Evolutionary conservation across 2,329 filamentous ascomycete species (phyloP), one percentile per base, ranked within the genome.

Genomic region (Zopfia rhizophila): DNA sequence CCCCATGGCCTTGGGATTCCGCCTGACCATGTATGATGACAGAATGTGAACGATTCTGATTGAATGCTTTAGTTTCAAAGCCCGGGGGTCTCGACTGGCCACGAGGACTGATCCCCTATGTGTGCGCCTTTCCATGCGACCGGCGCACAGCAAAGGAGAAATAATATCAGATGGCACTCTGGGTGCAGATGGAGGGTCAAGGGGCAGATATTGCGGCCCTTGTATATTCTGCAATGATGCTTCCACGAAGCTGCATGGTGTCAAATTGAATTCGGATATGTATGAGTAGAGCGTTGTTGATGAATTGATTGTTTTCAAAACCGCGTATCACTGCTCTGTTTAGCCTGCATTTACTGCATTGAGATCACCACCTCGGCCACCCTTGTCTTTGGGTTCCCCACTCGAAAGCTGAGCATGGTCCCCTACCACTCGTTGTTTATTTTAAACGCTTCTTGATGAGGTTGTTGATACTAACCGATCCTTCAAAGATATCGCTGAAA

Each of bases 11-110:
- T 13, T 51, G 38, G 30, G 28, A 51, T 31, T 61, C 60, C 58
- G 56, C 60, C 58, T 59, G 51, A 55, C 53, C 40, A 56, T 62
- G 58, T 55, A 61, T 46, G 50, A 60, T 60, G 56, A 63, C 51
- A 48, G 54, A 52, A 25, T 45, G 33, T 25, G 25, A 45, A 39
- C 44, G 27, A 36, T 38, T 32, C 18, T 58, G 46, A 52, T 54
- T 61, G 53, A 43, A 44, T 40, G 45, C 21, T 29, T 43, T 49
- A 36, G 40, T 51, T 56, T 53, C 27, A 59, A 50, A 55, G 32
- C 32, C 17, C 38, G 18, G 37, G 40, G 54, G 53, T 51, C 52
- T 55, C 52, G 60, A 59, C 58, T 56, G 61, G n/a, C 61, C 60
- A 65, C 58, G 58, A 61, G 60, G 58, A n/a, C 31, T 8, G 18